Conservation (phyloP, 2,329 filamentous ascomycete species). For the Neofusicoccum ribis region DNA sequence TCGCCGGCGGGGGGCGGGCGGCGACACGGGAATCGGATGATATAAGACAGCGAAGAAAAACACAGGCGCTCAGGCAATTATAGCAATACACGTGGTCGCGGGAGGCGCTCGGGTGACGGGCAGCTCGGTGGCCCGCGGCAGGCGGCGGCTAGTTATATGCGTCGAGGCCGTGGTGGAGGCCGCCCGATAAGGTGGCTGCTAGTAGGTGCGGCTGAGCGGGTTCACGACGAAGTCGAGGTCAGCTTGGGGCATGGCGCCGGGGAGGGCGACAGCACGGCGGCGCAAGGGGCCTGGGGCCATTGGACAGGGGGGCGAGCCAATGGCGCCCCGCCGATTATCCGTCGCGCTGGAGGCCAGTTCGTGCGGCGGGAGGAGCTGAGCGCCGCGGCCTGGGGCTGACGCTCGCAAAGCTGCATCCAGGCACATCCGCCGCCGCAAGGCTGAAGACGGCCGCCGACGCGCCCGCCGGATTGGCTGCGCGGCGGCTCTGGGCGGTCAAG, state of each 20-base stretch:
- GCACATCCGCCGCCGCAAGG: conserved; percentile 1
- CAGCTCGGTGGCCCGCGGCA: neutral
- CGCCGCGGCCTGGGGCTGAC: conserved; percentile 2
- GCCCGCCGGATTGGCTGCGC: neutral
- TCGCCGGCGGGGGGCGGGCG: neutral
- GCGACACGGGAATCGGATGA: neutral
- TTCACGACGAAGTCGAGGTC: neutral
- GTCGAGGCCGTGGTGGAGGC: conserved; percentile 1
- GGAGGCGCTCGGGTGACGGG: neutral
- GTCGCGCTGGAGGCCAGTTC: neutral
- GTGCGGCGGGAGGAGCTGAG: neutral
- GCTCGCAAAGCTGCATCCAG: neutral
- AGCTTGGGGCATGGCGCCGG: conserved; percentile 2
- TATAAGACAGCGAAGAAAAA: neutral
- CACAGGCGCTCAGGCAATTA: conserved; percentile 8
- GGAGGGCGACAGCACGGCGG: neutral
- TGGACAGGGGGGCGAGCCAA: conserved; percentile 1
- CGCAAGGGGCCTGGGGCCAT: neutral
- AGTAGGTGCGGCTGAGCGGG: neutral
- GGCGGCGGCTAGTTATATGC: neutral
- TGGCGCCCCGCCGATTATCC: neutral
- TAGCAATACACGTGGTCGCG: conserved; percentile 15
- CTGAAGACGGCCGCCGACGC: neutral
- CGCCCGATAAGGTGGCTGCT: neutral
- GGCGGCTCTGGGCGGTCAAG: neutral